Evolutionary conservation across 805 yeast species (phyloP), one percentile per base, ranked within the genome.

Genomic region (Metschnikowia shivogae): DNA sequence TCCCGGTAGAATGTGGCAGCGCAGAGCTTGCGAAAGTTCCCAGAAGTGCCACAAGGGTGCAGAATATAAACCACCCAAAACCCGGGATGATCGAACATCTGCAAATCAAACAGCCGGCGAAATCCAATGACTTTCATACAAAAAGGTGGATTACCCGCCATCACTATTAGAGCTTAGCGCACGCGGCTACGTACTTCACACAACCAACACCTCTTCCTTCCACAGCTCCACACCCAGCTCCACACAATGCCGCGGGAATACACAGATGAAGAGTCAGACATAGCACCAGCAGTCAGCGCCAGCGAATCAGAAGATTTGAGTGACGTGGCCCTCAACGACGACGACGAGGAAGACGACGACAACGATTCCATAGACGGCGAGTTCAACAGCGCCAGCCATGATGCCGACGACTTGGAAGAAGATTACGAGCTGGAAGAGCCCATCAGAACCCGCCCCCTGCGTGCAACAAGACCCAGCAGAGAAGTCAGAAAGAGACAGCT

Each of bases 401-500:
- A 39, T 4, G 48, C 42, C 14, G 50, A 47, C 14, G 34, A 32
- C 10, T 34, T 38, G n/a, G 52, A 48, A 12, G 52, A 48, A 11
- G 44, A 35, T 2, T 45, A 29, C 19, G 50, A 49, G 30, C 34
- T 32, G 13, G 50, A 48, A 14, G 48, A 46, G 30, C 48, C 45
- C 4, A 45, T 27, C 3, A 34, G 45, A 6, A n/a, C 36, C 26
- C 33, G 52, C 27, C 52, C 52, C 9, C 39, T 34, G 38, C 52
- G 52, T 17, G 43, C 47, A 12, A 2, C 44, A 1, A 27, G 52
- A 22, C 52, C 55, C 34, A 40, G 5, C 12, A 44, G 73, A 41
- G 67, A 62, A 38, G 50, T 62, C 11, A 54, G 68, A 39, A 70
- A 68, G 48, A 60, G 73, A n/a, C 70, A 65, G 45, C 52, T 68